A percentile compares a stretch with the other conserved stretches of the same genome.
Evolutionary conservation across 768 basidiomycete genomes (phyloP).

Genomic region (Grammothele lineata): DNA sequence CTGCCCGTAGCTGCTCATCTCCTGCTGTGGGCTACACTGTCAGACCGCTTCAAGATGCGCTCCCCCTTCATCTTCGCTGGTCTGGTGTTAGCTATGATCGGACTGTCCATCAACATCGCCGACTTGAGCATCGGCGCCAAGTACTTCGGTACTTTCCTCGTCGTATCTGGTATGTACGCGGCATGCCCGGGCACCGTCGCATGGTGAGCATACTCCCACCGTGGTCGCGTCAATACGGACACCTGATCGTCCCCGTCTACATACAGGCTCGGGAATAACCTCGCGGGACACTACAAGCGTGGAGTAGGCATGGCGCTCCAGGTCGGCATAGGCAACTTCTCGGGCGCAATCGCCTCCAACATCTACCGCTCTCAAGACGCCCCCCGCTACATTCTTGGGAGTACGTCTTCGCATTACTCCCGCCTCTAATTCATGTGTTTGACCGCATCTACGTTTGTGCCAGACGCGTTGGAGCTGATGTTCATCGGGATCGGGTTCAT

Average conservation of each 20-base stretch:
- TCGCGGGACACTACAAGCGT: constrained; percentile 66
- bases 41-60: constrained; percentile 52
- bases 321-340: constrained; percentile 64
- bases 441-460: neutral
- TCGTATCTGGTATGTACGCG: constrained; percentile 60
- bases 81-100: constrained; percentile 46
- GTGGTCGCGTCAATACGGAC: no score
- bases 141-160: constrained; percentile 71
- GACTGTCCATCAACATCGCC: constrained; percentile 63
- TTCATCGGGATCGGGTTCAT: constrained; percentile 62
- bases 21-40: constrained; percentile 49
- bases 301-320: constrained; percentile 66
- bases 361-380: constrained; percentile 57
- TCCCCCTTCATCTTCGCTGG: constrained; percentile 56
- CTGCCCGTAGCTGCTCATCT: no score
- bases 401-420: constrained; percentile 34
- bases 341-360: constrained; percentile 59
- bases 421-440: neutral
- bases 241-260: neutral
- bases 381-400: constrained; percentile 58
- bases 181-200: no score
- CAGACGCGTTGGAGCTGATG: constrained; percentile 62
- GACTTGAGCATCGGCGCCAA: constrained; percentile 48
- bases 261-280: constrained; percentile 58
- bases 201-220: no score